These are phyloP conservation scores for Pseudopyricularia javanii DNA, from an alignment of 2,329 filamentous ascomycete genomes.

Conservation along the genomic window DNA sequence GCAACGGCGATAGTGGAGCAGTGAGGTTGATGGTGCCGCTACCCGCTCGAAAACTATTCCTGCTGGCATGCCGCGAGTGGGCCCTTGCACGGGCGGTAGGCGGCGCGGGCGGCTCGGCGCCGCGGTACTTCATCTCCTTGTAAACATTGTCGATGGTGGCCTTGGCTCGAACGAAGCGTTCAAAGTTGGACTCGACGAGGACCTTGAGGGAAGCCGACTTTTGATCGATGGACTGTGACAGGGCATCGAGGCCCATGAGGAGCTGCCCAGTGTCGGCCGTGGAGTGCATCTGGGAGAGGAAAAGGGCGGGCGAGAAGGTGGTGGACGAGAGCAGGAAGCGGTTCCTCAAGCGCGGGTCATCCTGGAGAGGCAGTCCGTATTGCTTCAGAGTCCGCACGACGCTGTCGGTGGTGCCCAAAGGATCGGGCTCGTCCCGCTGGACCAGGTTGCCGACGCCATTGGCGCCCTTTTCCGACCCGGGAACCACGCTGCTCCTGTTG, in stretches of 20 bases:
- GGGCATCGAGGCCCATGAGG: conserved; percentile 67
- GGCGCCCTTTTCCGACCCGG: conserved; percentile 47
- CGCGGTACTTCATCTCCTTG: conserved; percentile 82
- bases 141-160: conserved; percentile 98
- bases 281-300: conserved; percentile 84
- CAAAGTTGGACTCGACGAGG: conserved; percentile 94
- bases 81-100: conserved; percentile 19
- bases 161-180: conserved; percentile 94
- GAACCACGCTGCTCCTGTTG: conserved; percentile 51
- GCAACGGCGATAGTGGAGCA: conserved; percentile 20
- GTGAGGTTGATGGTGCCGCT: conserved; percentile 22
- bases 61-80: conserved; percentile 57
- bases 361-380: conserved; percentile 68
- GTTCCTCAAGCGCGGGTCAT: conserved; percentile 64
- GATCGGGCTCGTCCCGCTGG: conserved; percentile 85
- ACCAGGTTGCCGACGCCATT: conserved; percentile 51
- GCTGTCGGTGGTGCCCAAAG: conserved; percentile 76
- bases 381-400: conserved; percentile 71
- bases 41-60: conserved; percentile 49
- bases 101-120: conserved; percentile 36
- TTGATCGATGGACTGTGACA: conserved; percentile 89
- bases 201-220: conserved; percentile 96
- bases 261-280: conserved; percentile 73
- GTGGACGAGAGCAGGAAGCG: conserved; percentile 93
- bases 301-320: conserved; percentile 83